Percentiles rank a stretch among this genome's conserved stretches.
Conservation (phyloP, 2,329 filamentous ascomycete genomes). For the Beauveria bassiana region DNA sequence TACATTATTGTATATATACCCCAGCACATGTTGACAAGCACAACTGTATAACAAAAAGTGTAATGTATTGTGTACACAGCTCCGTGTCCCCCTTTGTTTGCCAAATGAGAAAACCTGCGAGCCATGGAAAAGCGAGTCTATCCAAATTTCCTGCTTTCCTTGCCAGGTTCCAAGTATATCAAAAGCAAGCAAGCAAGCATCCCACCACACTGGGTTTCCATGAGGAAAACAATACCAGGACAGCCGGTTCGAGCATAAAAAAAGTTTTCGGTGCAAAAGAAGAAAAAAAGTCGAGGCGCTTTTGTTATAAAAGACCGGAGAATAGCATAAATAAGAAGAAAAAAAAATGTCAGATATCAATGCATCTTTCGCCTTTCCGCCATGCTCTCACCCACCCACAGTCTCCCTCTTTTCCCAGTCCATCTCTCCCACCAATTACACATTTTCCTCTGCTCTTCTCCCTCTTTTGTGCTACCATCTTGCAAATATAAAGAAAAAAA, state of each 20-base stretch:
- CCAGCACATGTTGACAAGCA: not conserved
- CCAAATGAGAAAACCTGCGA: too few relatives aligned
- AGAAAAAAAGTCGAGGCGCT: not conserved
- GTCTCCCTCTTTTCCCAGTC: not conserved
- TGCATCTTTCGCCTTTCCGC: not conserved
- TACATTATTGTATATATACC: not conserved
- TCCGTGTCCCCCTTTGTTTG: too few relatives aligned
- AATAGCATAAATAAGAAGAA: not conserved
- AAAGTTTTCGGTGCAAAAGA: not conserved
- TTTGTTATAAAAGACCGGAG: not conserved
- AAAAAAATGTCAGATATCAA: not conserved
- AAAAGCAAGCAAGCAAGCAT: not conserved
- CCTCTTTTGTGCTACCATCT: not conserved
- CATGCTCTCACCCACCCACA: not conserved
- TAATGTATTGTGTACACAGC: too few relatives aligned
- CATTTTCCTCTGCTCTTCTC: too few relatives aligned
- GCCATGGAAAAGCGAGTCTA: too few relatives aligned
- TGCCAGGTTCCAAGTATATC: not conserved
- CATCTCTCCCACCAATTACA: not conserved
- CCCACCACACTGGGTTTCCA: not conserved
- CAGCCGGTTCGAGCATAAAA: not conserved
- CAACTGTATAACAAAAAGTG: not conserved
- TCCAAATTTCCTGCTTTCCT: too few relatives aligned
- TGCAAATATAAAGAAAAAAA: not conserved
- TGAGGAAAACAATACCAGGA: not conserved